phyloP scores from a whole-genome alignment of 345 rosid species.

The Pelargonium nanum region DNA sequence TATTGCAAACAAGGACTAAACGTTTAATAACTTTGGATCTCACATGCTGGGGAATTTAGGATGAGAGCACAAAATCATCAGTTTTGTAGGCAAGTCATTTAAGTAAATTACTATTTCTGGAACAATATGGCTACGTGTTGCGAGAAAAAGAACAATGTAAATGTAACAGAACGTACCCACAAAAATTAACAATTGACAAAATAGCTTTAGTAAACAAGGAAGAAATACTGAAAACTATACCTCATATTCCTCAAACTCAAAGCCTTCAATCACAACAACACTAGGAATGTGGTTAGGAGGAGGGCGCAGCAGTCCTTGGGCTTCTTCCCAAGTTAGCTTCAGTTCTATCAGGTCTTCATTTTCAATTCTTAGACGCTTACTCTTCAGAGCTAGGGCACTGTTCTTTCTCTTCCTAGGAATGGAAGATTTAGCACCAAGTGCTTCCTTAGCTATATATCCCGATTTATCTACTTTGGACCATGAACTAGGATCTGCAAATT shows the following conservation, averaged over 20 bases:
- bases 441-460: conserved; percentile 60
- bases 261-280: conserved; percentile 60
- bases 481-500: conserved; percentile 49
- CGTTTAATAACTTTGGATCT: background rate
- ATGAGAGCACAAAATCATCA: no score
- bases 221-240: conserved; percentile 21
- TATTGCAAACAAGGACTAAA: background rate
- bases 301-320: conserved; percentile 77
- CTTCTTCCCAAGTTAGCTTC: conserved; percentile 89
- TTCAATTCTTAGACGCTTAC: conserved; percentile 67
- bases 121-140: background rate
- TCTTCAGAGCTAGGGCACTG: conserved; percentile 53
- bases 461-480: conserved; percentile 65
- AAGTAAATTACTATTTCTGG: background rate
- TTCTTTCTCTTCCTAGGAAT: conserved; percentile 58
- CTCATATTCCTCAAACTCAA: conserved; percentile 94
- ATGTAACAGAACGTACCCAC: background rate
- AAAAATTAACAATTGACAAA: background rate
- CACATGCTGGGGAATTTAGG: no score
- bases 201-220: background rate
- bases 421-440: conserved; percentile 39
- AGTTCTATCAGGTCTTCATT: conserved; percentile 66
- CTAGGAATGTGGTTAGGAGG: conserved; percentile 62
- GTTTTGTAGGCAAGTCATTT: background rate
- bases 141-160: background rate